phyloP scores from a whole-genome alignment of 495 filamentous ascomycete species.

The Daldinia childiae region DNA sequence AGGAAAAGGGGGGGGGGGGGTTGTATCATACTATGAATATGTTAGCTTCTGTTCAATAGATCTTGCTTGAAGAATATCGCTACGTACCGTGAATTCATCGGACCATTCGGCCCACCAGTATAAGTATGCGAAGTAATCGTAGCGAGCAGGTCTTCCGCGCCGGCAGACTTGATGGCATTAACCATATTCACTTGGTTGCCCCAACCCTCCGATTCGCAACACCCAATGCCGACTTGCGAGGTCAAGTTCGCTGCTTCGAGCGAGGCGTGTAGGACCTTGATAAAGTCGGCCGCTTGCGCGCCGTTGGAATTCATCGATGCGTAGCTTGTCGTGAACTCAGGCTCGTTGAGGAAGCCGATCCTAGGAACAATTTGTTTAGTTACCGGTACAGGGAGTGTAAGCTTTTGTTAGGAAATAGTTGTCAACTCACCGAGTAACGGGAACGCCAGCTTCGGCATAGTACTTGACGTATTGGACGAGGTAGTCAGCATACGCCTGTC shows the following conservation, averaged over 20 bases:
- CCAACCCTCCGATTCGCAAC: conserved; percentile 55
- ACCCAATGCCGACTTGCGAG: conserved; percentile 48
- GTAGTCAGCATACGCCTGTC: conserved; percentile 65
- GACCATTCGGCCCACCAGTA: conserved; percentile 45
- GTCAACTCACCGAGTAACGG: conserved; percentile 60
- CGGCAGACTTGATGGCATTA: conserved; percentile 48
- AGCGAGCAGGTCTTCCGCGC: conserved; percentile 46
- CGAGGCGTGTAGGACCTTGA: conserved; percentile 51
- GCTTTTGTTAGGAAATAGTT: conserved; percentile 46
- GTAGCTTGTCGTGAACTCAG: conserved; percentile 53
- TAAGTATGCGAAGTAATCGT: conserved; percentile 53
- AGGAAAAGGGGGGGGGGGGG: background rate
- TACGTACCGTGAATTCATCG: conserved; percentile 47
- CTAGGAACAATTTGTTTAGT: conserved; percentile 40
- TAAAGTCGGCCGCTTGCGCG: conserved; percentile 53
- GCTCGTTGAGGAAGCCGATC: conserved; percentile 54
- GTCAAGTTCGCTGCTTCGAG: conserved; percentile 44
- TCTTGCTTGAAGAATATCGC: background rate
- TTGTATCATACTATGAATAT: conserved; percentile 18
- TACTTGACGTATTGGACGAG: conserved; percentile 62
- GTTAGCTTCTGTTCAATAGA: conserved; percentile 1
- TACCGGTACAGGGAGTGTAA: conserved; percentile 9
- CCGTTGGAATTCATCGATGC: conserved; percentile 52
- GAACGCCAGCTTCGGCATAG: conserved; percentile 61
- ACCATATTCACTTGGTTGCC: conserved; percentile 53